Conservation (phyloP, 2,329 filamentous ascomycete species). For the Chrysoporthe cubensis region DNA sequence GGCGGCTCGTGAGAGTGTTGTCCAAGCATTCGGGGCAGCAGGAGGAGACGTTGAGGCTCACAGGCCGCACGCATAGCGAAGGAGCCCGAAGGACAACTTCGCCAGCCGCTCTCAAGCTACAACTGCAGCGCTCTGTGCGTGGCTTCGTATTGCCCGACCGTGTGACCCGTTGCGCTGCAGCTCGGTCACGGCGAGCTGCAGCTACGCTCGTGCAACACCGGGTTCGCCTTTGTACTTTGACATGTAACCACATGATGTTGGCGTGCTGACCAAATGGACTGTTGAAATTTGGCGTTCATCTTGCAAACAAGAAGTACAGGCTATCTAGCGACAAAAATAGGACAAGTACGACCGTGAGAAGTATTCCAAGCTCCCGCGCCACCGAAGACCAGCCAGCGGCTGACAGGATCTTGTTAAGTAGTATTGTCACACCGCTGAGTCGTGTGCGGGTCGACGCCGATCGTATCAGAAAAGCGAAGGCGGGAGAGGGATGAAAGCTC, state of each 20-base stretch:
- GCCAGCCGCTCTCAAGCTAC: background rate
- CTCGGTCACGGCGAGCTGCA: conserved; percentile 9
- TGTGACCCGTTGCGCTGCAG: conserved; percentile 9
- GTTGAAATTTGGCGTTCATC: background rate
- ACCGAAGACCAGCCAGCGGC: background rate
- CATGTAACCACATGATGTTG: background rate
- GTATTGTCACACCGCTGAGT: conserved; percentile 9
- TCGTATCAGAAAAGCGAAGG: conserved; percentile 9
- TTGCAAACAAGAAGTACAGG: background rate
- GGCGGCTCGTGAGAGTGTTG: background rate
- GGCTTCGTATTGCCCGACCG: conserved; percentile 2
- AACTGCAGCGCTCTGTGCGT: background rate
- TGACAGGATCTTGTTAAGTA: background rate
- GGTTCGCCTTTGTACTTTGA: background rate
- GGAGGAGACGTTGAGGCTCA: background rate
- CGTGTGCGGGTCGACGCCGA: conserved; percentile 11
- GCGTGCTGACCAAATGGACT: background rate
- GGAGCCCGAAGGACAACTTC: background rate
- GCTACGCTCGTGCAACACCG: background rate
- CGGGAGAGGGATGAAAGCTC: background rate
- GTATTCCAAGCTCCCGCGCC: background rate
- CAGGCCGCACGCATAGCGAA: background rate
- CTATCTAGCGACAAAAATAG: background rate
- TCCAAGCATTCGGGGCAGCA: background rate
- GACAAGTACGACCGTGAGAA: background rate